Base-by-base conservation (phyloP, 768 basidiomycete species). In the Stropharia rugosoannulata region DNA sequence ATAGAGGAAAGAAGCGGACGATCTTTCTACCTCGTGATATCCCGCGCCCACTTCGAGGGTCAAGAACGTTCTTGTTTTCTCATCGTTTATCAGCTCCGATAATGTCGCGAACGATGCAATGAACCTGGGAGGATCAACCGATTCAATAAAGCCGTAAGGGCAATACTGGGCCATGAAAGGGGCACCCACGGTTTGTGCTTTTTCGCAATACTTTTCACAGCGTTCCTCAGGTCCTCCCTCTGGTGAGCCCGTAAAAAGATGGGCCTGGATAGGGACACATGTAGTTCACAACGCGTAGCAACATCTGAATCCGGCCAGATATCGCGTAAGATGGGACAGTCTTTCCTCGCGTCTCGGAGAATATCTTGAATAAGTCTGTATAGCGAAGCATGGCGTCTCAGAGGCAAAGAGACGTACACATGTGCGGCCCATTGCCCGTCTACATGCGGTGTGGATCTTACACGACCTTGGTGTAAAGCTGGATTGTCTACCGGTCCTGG, bases 381-480 rank as follows among this genome's bases (percentile, higher is more conserved):
- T 44, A 92, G 70, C 12, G 71, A 60, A 16, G 80, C 76, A 32
- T 62, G 67, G 38, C 66, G 73, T 46, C 73, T 69, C 27, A 88
- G 60, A 51, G 66, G 60, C 65, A 95, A 64, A 0, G 86, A 81
- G 10, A 93, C 75, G 66, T 89, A 95, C 51, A 95, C 79, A 72
- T 95, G 85, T 7, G 89, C 79, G 1, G 87, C 86, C 66, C 83
- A 95, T 65, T 95, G 93, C 0, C 95, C 95, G 11, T 93, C 89
- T 4, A 93, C 84, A 65, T 93, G 91, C 2, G 93, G 92, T 1
- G 75, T 77, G 0, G 84, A 76, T 29, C 95, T 83, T 45, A 75
- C 76, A 29, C 95, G 83, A 12, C 95, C 95, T 74, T 95, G 93
- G 67, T 97, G 95, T 13, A 83, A 72, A 3, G 85, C 72, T 2